phyloP scores from a whole-genome alignment of 2,329 filamentous ascomycete genomes.

The Pseudonectria foliicola region DNA sequence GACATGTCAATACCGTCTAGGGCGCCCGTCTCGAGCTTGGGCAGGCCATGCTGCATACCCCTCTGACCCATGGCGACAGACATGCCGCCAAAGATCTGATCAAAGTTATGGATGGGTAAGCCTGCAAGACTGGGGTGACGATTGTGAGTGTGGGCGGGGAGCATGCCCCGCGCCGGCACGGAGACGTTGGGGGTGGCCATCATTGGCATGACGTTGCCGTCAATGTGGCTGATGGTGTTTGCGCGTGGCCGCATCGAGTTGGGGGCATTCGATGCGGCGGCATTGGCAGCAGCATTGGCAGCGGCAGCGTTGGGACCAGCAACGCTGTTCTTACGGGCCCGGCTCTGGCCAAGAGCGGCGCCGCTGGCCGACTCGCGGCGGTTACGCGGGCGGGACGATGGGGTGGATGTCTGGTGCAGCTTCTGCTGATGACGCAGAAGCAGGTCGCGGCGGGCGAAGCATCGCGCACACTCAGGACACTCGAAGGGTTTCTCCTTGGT shows the following conservation, averaged over 20 bases:
- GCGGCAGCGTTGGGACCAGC: conserved; percentile 47
- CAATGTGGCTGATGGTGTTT: conserved; percentile 94
- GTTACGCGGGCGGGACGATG: conserved; percentile 78
- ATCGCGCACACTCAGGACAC: conserved; percentile 87
- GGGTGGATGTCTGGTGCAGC: conserved; percentile 85
- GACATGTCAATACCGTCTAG: conserved; percentile 59
- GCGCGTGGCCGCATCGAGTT: conserved; percentile 76
- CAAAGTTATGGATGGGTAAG: conserved; percentile 50
- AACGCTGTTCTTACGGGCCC: conserved; percentile 89
- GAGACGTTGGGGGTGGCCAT: conserved; percentile 53
- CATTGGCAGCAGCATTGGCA: conserved; percentile 34
- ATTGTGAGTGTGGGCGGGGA: conserved; percentile 54
- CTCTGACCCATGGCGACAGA: conserved; percentile 60
- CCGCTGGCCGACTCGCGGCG: conserved; percentile 83
- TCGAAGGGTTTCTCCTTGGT: conserved; percentile 99
- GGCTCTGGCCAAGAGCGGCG: conserved; percentile 56
- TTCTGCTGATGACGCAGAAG: conserved; percentile 96
- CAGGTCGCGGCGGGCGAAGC: conserved; percentile 89
- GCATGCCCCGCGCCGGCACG: conserved; percentile 39
- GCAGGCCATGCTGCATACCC: conserved; percentile 59
- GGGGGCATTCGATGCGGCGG: conserved; percentile 38
- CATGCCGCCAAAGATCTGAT: conserved; percentile 67
- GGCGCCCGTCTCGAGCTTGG: conserved; percentile 75
- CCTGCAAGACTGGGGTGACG: conserved; percentile 71
- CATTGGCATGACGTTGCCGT: conserved; percentile 67